Evolutionary conservation across 768 basidiomycete species (phyloP).

Genomic region (Paxillus rubicundulus): DNA sequence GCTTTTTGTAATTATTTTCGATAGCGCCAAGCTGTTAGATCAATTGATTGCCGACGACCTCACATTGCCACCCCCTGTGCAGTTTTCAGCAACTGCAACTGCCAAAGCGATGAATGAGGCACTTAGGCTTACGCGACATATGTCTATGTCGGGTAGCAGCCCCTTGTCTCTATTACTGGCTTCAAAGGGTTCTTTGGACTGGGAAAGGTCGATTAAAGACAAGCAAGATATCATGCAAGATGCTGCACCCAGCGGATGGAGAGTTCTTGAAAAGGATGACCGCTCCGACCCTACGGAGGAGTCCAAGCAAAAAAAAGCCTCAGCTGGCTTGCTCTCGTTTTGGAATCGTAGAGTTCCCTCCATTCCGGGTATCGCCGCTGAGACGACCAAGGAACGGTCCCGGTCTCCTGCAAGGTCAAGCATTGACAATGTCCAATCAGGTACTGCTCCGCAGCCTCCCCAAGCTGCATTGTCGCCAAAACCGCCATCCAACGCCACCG

Average conservation of each 20-base stretch:
- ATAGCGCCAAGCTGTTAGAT: conserved; percentile 40
- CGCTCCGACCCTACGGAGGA: conserved; percentile 31
- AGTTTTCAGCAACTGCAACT: conserved; percentile 54
- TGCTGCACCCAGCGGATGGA: conserved; percentile 66
- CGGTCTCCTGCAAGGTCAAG: conserved; percentile 30
- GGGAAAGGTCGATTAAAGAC: conserved; percentile 68
- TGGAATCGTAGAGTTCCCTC: conserved; percentile 49
- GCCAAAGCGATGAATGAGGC: conserved; percentile 60
- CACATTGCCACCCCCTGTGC: conserved; percentile 45
- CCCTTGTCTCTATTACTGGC: conserved; percentile 69
- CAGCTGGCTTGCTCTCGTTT: conserved; percentile 68
- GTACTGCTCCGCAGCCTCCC: conserved; percentile 5
- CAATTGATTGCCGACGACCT: conserved; percentile 51
- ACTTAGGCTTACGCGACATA: conserved; percentile 62
- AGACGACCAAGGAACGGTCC: conserved; percentile 18
- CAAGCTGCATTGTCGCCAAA: conserved; percentile 18
- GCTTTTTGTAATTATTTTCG: conserved; percentile 5
- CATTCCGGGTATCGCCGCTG: conserved; percentile 18
- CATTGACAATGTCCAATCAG: conserved; percentile 24
- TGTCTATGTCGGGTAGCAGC: conserved; percentile 50
- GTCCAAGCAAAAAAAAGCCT: conserved; percentile 46
- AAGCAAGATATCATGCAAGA: conserved; percentile 48
- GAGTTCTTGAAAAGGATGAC: conserved; percentile 58
- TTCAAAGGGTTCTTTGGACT: conserved; percentile 71
- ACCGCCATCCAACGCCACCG: conserved; percentile 3